Conservation (phyloP, 202 grass and related monocot genomes). For the Elaeis oleifera region DNA sequence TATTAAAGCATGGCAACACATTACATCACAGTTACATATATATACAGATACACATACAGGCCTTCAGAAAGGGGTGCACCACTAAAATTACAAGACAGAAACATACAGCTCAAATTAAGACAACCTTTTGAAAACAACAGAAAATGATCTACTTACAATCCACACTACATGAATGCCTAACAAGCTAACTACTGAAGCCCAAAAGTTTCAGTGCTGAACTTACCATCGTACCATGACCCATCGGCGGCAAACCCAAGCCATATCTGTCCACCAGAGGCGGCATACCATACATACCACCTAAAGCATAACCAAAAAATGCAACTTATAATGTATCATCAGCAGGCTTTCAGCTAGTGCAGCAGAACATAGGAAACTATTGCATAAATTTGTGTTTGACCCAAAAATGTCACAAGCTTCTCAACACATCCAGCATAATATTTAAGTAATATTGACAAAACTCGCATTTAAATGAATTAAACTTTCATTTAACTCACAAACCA, state of each 20-base stretch:
- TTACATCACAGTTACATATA: too few relatives aligned
- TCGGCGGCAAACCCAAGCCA: conserved; percentile 35
- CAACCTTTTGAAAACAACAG: too few relatives aligned
- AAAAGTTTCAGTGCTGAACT: not conserved
- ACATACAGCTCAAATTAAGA: too few relatives aligned
- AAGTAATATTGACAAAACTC: conserved; percentile 1
- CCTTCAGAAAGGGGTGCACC: too few relatives aligned
- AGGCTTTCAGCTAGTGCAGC: not conserved
- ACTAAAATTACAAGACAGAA: too few relatives aligned
- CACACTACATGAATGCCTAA: too few relatives aligned
- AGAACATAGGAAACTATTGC: not conserved
- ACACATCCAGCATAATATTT: not conserved
- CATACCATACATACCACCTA: conserved; percentile 79
- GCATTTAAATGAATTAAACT: not conserved
- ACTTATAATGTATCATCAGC: not conserved
- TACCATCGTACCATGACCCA: conserved; percentile 55
- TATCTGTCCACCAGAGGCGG: conserved; percentile 58
- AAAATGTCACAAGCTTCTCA: too few relatives aligned
- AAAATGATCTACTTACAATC: too few relatives aligned
- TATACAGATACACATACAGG: too few relatives aligned
- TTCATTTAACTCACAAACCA: not conserved
- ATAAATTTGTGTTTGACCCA: not conserved
- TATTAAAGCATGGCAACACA: too few relatives aligned
- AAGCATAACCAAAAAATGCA: conserved; percentile 8
- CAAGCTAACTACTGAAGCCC: not conserved